A percentile compares a stretch with the other conserved stretches of the same genome.
These are phyloP conservation scores for Dendrothele bispora DNA, from an alignment of 768 basidiomycete genomes.

Conservation along the genomic window DNA sequence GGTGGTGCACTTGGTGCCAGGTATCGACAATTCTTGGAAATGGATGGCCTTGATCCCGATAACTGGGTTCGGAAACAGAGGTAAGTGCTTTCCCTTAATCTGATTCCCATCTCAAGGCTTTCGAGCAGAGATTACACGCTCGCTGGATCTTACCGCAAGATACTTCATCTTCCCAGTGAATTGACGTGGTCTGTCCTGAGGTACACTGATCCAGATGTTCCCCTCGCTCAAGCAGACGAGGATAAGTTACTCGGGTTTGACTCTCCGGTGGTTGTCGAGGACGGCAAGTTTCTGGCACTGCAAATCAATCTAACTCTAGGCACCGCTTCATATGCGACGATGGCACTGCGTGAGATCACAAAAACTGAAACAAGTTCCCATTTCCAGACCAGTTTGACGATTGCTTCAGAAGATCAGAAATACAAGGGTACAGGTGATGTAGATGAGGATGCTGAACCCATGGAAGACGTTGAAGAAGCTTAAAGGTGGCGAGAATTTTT, in stretches of 20 bases:
- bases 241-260: slow-evolving; percentile 86
- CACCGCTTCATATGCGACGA: slow-evolving; percentile 94
- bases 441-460: slow-evolving; percentile 29
- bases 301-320: slow-evolving; percentile 85
- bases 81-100: slow-evolving; percentile 40
- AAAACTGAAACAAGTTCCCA: slow-evolving; percentile 96
- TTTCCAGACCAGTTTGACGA: slow-evolving; percentile 79
- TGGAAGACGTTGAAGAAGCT: slow-evolving; percentile 17
- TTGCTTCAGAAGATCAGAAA: slow-evolving; percentile 78
- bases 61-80: slow-evolving; percentile 89
- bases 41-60: slow-evolving; percentile 89
- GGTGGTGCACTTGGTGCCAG: slow-evolving; percentile 84
- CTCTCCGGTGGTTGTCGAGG: slow-evolving; percentile 59
- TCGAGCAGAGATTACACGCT: slow-evolving; percentile 81
- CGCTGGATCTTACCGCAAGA: slow-evolving; percentile 90
- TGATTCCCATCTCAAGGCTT: slow-evolving; percentile 4
- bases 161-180: slow-evolving; percentile 81
- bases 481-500: slow-evolving; percentile 1
- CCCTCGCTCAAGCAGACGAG: slow-evolving; percentile 93
- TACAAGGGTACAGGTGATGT: slow-evolving; percentile 56
- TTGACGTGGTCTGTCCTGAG: slow-evolving; percentile 79
- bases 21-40: slow-evolving; percentile 76
- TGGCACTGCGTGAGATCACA: slow-evolving; percentile 94
- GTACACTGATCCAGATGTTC: slow-evolving; percentile 92
- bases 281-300: slow-evolving; percentile 85